phyloP scores from a whole-genome alignment of 2,329 filamentous ascomycete species.

The Penicillium sp. region DNA sequence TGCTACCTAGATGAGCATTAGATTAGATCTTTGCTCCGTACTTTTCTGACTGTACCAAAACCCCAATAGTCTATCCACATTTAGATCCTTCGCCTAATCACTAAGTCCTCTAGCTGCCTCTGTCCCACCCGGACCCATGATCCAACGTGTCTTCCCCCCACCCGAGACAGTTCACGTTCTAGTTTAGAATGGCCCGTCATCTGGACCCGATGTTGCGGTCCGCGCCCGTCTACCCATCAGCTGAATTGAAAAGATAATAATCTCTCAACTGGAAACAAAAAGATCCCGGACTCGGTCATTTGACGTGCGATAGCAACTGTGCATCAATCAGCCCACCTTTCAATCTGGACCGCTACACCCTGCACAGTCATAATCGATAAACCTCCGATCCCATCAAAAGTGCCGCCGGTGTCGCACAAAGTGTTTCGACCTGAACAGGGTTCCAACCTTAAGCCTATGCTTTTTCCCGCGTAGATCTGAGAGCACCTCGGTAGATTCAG shows the following conservation, averaged over 20 bases:
- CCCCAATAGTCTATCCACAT: not conserved
- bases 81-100: too few relatives aligned
- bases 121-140: constrained; percentile 16
- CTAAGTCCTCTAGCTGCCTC: not conserved
- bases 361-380: constrained; percentile 3
- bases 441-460: constrained; percentile 15
- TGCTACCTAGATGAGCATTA: not conserved
- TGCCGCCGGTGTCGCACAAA: constrained; percentile 13
- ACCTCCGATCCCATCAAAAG: constrained; percentile 20
- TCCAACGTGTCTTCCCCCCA: constrained; percentile 18
- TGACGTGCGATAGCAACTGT: not conserved
- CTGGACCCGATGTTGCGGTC: constrained; percentile 14
- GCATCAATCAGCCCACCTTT: constrained; percentile 6
- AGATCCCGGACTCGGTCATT: not conserved
- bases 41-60: not conserved
- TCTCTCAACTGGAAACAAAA: not conserved
- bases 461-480: not conserved
- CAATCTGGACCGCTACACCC: constrained; percentile 5
- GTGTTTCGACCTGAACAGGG: constrained; percentile 7
- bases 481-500: not conserved
- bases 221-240: constrained; percentile 4
- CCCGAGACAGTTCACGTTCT: constrained; percentile 1
- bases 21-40: not conserved
- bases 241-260: not conserved
- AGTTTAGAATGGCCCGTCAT: constrained; percentile 9